Evolutionary conservation across 441 rosid genomes (phyloP), one percentile per base, ranked within the genome.

Genomic region (Arabidopsis hybrid): DNA sequence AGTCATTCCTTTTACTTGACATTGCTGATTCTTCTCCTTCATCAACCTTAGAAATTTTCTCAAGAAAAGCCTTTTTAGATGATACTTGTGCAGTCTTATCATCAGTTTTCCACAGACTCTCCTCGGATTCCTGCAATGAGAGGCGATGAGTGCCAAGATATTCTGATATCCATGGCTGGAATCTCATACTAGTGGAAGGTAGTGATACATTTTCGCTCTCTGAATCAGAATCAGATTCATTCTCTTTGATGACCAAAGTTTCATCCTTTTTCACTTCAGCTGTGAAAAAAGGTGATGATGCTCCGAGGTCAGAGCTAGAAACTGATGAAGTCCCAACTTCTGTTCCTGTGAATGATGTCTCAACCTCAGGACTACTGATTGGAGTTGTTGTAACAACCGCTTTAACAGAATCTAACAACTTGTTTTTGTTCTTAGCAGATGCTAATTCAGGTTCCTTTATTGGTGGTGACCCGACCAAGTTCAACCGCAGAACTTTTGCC

Each of bases 311-410:
- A 50, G 92, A 89, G 81, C 99, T 96, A 6, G 99, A 93, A 32
- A 91, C 91, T 32, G 99, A 96, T 36, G 98, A 93, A 57, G 97
- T 91, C 55, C 91, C 97, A 3, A 85, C 89, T 82, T 96, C 99
- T 42, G 98, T 95, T 17, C 85, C 79, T 60, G 98, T 88, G 53
- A 88, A 85, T 14, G 97, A 88, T 47, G 99, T 89, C 83, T 95
- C 94, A 4, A 86, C 84, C 83, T 93, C 98, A 8, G 99, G 99
- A 83, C 98, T 93, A 60, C 97, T 90, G 5, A 88, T 85, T 50
- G 99, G 93, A 72, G 97, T 89, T 52, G 65, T 11, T 60, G 35
- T 60, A 60, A 18, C 50, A 16, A 90, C 96, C 64, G 80, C 97
- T 72, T 86, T 77, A n/a, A 83, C 84, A 71, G 91, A 86, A 79